Evolutionary conservation across 2,329 filamentous ascomycete species (phyloP).

Genomic region (Zymoseptoria brevis): DNA sequence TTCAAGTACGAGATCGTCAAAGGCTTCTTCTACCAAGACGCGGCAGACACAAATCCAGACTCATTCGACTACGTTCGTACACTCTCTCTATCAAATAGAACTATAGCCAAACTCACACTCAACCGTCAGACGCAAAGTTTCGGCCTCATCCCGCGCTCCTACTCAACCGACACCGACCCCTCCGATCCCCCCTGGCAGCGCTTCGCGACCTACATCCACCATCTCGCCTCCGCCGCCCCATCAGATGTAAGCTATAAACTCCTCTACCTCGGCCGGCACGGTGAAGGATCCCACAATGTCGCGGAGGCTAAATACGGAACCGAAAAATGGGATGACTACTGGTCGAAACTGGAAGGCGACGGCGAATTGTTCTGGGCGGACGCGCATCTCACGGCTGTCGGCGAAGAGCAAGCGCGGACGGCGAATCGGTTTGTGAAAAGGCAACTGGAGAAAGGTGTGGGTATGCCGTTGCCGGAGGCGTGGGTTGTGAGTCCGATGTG

Average conservation of each 20-base stretch:
- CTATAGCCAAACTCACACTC: not conserved
- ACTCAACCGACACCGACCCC: slow-evolving; percentile 27
- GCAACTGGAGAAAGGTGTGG: slow-evolving; percentile 38
- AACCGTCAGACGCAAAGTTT: slow-evolving; percentile 30
- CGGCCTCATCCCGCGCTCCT: slow-evolving; percentile 41
- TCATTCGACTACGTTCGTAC: slow-evolving; percentile 43
- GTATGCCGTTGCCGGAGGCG: slow-evolving; percentile 52
- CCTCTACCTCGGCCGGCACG: slow-evolving; percentile 61
- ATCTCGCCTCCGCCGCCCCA: slow-evolving; percentile 41
- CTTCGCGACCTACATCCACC: slow-evolving; percentile 51
- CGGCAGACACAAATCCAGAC: slow-evolving; percentile 38
- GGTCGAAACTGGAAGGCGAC: slow-evolving; percentile 57
- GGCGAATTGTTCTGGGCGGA: slow-evolving; percentile 56
- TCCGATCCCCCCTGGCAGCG: slow-evolving; percentile 53
- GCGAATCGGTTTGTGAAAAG: slow-evolving; percentile 53
- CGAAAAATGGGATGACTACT: slow-evolving; percentile 61
- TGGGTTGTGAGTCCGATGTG: slow-evolving; percentile 60
- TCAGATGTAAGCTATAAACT: slow-evolving; percentile 54
- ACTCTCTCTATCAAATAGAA: not conserved
- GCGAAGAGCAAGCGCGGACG: slow-evolving; percentile 49
- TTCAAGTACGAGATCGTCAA: slow-evolving; percentile 32
- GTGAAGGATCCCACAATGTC: slow-evolving; percentile 56
- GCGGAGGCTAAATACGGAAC: slow-evolving; percentile 61
- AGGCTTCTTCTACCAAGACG: slow-evolving; percentile 46
- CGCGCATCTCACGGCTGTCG: slow-evolving; percentile 51